These are phyloP conservation scores for Paecilomyces sp. DNA, from an alignment of 2,329 filamentous ascomycete genomes.

Conservation along the genomic window DNA sequence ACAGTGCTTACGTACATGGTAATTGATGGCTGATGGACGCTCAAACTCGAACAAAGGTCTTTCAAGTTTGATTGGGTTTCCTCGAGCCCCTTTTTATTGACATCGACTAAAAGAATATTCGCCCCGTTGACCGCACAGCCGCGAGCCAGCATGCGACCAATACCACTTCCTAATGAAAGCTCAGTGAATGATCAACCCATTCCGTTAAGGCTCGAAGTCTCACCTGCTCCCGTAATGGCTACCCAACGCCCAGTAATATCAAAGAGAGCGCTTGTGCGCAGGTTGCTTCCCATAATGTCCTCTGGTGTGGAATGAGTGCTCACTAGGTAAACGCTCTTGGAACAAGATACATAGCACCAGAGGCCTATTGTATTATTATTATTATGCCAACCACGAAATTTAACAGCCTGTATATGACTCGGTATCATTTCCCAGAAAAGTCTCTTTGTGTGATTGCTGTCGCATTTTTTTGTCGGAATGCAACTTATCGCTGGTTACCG, in stretches of 20 bases:
- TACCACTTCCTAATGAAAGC: slow-evolving; percentile 6
- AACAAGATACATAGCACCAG: too few relatives aligned
- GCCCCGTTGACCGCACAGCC: slow-evolving; percentile 11
- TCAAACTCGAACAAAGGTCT: not conserved
- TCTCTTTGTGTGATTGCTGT: not conserved
- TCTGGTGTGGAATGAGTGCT: not conserved
- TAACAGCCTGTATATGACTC: too few relatives aligned
- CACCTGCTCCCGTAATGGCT: slow-evolving; percentile 6
- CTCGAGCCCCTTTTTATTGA: slow-evolving; percentile 7
- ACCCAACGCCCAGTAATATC: slow-evolving; percentile 3
- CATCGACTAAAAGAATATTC: slow-evolving; percentile 3
- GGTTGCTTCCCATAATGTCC: not conserved
- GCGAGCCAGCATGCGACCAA: slow-evolving; percentile 9
- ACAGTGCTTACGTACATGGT: not conserved
- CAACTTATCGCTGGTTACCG: not conserved
- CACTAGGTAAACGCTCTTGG: too few relatives aligned
- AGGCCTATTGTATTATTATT: too few relatives aligned
- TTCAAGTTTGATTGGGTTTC: slow-evolving; percentile 4
- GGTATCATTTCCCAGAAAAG: not conserved
- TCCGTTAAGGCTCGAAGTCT: not conserved
- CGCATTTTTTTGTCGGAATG: not conserved
- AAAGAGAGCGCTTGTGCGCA: not conserved
- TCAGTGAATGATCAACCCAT: not conserved
- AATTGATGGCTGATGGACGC: not conserved
- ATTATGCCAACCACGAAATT: too few relatives aligned